Conservation (phyloP, 345 rosid species). For the Sapria himalayana region DNA sequence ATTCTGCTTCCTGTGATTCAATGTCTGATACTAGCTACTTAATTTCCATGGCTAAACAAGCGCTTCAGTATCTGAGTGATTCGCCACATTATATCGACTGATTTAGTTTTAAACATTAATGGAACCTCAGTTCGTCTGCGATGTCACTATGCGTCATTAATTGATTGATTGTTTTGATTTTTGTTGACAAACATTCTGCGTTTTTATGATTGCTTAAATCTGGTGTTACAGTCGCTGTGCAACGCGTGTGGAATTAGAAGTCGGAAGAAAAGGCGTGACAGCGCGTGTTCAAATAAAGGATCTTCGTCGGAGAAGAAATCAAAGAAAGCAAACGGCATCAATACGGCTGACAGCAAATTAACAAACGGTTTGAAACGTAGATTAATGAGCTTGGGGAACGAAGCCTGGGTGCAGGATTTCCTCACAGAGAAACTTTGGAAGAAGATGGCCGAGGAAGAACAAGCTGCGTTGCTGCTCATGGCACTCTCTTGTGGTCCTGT, state of each 20-base stretch:
- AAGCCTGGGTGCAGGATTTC: constrained; percentile 42
- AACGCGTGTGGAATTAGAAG: constrained; percentile 97
- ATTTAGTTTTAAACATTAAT: too few relatives aligned
- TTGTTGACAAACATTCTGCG: not conserved
- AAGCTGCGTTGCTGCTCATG: constrained; percentile 82
- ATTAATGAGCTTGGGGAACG: constrained; percentile 38
- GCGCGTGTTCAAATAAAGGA: constrained; percentile 20
- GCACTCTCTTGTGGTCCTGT: constrained; percentile 69
- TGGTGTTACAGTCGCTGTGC: constrained; percentile 46
- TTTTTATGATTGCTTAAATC: constrained; percentile 2
- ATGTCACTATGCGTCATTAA: too few relatives aligned
- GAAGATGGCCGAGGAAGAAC: constrained; percentile 70
- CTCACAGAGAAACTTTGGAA: constrained; percentile 29
- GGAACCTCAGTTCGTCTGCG: too few relatives aligned
- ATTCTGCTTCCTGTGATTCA: not conserved
- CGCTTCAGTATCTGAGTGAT: too few relatives aligned
- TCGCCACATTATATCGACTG: too few relatives aligned
- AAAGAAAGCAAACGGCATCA: constrained; percentile 11
- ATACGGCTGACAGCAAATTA: constrained; percentile 6
- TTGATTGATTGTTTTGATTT: not conserved
- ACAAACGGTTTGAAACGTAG: constrained; percentile 49
- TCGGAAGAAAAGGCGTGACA: constrained; percentile 62
- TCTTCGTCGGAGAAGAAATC: constrained; percentile 27
- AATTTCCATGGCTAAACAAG: too few relatives aligned
- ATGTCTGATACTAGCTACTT: too few relatives aligned